phyloP scores from a whole-genome alignment of 2,329 filamentous ascomycete genomes.

The Fusarium annulatum region DNA sequence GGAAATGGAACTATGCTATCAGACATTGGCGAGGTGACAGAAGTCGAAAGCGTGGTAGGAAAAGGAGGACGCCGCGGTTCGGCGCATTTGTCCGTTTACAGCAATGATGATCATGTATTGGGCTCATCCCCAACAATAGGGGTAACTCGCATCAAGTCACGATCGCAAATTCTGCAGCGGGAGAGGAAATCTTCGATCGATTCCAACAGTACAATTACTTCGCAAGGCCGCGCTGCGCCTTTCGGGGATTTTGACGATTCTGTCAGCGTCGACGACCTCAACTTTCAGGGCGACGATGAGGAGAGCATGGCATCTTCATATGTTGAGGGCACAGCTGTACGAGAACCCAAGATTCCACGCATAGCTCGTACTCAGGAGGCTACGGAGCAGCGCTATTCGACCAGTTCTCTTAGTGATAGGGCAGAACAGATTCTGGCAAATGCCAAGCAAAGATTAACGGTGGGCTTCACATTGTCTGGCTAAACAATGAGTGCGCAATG shows the following conservation, averaged over 20 bases:
- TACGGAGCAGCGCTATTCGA: constrained; percentile 72
- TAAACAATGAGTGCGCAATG: not conserved
- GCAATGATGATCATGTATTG: constrained; percentile 51
- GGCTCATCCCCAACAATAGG: constrained; percentile 60
- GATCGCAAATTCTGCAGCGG: constrained; percentile 56
- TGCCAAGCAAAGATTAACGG: constrained; percentile 88
- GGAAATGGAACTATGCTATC: constrained; percentile 77
- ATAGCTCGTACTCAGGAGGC: constrained; percentile 27
- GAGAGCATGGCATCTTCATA: constrained; percentile 72
- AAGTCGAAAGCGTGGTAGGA: constrained; percentile 63
- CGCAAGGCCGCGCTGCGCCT: constrained; percentile 58
- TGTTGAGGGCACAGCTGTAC: constrained; percentile 57
- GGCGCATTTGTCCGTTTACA: constrained; percentile 48
- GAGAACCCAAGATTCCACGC: constrained; percentile 24
- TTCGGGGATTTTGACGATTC: constrained; percentile 72
- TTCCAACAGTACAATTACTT: constrained; percentile 70
- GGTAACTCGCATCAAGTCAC: constrained; percentile 57
- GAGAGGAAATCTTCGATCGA: constrained; percentile 67
- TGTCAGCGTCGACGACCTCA: constrained; percentile 71
- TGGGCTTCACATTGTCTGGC: constrained; percentile 57
- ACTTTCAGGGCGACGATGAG: constrained; percentile 75
- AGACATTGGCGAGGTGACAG: constrained; percentile 70
- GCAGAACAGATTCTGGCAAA: constrained; percentile 93
- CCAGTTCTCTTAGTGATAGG: constrained; percentile 79
- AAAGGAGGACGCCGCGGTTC: constrained; percentile 54